Conservation (phyloP, 106 monocot genomes). For the Dendrobium officinale region DNA sequence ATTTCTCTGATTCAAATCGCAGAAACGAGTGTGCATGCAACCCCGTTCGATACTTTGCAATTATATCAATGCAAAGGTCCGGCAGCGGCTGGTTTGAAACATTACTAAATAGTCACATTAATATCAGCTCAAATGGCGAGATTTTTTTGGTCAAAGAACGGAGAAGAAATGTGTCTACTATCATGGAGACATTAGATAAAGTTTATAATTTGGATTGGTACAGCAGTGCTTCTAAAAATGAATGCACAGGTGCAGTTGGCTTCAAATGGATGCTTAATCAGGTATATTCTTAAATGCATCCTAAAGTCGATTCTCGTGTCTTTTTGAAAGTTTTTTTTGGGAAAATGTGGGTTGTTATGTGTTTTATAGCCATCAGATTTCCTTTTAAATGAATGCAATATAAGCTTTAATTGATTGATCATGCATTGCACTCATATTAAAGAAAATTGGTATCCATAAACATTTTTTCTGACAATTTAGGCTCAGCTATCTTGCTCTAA, state of each 20-base stretch:
- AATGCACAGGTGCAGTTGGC: conserved; percentile 72
- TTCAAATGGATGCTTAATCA: conserved; percentile 93
- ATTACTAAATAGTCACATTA: conserved; percentile 70
- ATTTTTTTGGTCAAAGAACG: conserved; percentile 62
- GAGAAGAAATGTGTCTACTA: conserved; percentile 52
- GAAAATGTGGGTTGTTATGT: too few species aligned
- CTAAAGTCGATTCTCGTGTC: not conserved
- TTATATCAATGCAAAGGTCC: conserved; percentile 81
- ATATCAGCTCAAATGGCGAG: conserved; percentile 79
- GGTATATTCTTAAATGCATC: conserved; percentile 23
- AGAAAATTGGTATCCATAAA: too few species aligned
- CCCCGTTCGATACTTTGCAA: conserved; percentile 61
- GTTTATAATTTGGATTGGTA: conserved; percentile 69
- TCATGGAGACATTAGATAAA: conserved; percentile 44
- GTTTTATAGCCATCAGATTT: too few species aligned
- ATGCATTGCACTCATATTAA: too few species aligned
- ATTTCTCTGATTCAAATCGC: conserved; percentile 6
- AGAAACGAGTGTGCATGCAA: conserved; percentile 80
- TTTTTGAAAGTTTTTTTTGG: not conserved
- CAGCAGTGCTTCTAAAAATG: conserved; percentile 79
- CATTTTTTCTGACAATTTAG: too few species aligned
- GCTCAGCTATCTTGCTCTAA: too few species aligned
- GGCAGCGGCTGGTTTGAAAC: conserved; percentile 93
- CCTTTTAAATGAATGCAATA: too few species aligned
- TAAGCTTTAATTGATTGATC: too few species aligned